Evolutionary conservation across 1,284 basidiomycete genomes (phyloP).

Genomic region (Trichosporon sp.): DNA sequence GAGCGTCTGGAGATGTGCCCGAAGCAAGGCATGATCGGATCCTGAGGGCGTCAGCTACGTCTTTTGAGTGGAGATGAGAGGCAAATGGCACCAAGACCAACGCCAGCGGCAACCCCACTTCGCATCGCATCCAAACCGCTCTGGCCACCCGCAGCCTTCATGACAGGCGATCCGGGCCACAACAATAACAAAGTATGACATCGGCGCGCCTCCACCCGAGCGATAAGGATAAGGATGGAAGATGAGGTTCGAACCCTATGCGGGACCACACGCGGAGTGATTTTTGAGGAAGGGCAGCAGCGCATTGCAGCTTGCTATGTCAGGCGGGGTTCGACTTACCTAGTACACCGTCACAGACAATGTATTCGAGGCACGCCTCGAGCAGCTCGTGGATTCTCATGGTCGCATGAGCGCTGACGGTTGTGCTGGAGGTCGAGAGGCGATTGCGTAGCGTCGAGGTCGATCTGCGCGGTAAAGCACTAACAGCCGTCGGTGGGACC

Average conservation of each 20-base stretch:
- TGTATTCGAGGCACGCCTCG: slow-evolving; percentile 39
- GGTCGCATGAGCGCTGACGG: not conserved
- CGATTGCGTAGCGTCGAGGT: not conserved
- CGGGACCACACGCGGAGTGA: not conserved
- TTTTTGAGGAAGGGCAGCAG: slow-evolving; percentile 9
- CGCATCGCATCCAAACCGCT: not conserved
- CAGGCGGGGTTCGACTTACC: slow-evolving; percentile 29
- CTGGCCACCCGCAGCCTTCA: not conserved
- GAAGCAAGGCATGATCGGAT: slow-evolving; percentile 23
- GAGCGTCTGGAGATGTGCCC: slow-evolving; percentile 24
- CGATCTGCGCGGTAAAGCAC: not conserved
- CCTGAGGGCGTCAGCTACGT: slow-evolving; percentile 22
- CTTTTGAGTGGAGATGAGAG: not conserved
- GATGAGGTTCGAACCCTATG: slow-evolving; percentile 17
- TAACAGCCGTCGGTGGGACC: not conserved
- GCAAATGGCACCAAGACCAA: not conserved
- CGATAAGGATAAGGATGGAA: slow-evolving; percentile 1
- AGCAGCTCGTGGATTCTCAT: slow-evolving; percentile 45
- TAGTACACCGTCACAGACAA: slow-evolving; percentile 38
- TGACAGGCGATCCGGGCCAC: not conserved
- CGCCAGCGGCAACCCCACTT: not conserved
- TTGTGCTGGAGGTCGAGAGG: not conserved
- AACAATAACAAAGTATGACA: not conserved
- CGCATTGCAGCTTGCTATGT: not conserved
- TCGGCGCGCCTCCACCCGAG: slow-evolving; percentile 16